Base-by-base conservation (phyloP, 331 rosid species). In the Acacia concinna region DNA sequence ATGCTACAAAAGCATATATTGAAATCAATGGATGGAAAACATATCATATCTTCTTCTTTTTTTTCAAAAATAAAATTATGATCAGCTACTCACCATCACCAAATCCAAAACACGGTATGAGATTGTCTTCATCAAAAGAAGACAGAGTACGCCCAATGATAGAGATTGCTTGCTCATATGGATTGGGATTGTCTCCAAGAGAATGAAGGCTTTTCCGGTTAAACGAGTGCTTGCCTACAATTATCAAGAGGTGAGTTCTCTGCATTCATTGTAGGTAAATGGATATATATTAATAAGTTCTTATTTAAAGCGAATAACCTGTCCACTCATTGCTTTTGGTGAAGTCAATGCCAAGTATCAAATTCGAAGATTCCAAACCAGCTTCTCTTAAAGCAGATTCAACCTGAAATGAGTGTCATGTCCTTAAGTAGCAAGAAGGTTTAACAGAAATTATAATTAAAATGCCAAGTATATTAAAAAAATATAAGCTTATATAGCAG, bases 261-360 rank as follows among this genome's bases (percentile, higher is more conserved):
- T 78, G 31, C 70, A 52, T 76, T 43, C 30, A 56, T 54, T 62
- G 47, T n/a, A 65, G 32, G 52, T 43, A 40, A 66, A 66, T 23
- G 41, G 40, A 76, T 46, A n/a, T 54, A 28, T 30, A 41, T 41
- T 10, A 74, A 13, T 40, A 70, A 44, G 20, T 70, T 60, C 70
- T 68, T 5, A 38, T 68, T 44, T 49, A 23, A 41, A 77, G 35
- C 62, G 21, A 80, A 44, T 63, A 73, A 92, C 99, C 99, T 90
- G 94, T 90, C 99, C 99, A 96, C 82, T 93, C 99, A 79, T 96
- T 96, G 91, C 99, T 96, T 87, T 96, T 93, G 59, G 99, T 96
- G 88, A 93, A 96, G 90, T 93, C 99, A 56, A 96, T 81, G 41
- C 97, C 98, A 73, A 96, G 88, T 76, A 96, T 90, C 83, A 91